Percentiles rank a stretch among this genome's conserved stretches.
Evolutionary conservation across 108 stramenopile species (phyloP).

Genomic region (Aurantiochytrium sp.): DNA sequence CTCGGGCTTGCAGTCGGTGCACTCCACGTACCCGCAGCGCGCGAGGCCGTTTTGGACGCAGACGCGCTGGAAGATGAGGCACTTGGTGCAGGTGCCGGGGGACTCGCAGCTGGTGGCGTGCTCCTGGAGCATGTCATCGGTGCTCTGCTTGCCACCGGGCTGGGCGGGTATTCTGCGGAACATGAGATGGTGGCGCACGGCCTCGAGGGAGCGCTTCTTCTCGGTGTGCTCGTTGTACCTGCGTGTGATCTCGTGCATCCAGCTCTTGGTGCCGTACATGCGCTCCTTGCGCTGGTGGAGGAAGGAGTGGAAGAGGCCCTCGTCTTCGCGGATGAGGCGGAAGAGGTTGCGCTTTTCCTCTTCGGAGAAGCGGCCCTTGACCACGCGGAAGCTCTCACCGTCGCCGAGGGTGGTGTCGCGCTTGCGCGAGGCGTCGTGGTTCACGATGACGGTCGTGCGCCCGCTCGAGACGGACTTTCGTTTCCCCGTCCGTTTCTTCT

Average conservation of each 20-base stretch:
- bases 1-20: not conserved
- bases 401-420: not conserved
- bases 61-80: conserved; percentile 23
- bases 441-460: not conserved
- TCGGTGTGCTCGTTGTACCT: not conserved
- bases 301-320: conserved; percentile 21
- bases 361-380: conserved; percentile 25
- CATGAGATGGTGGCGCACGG: conserved; percentile 21
- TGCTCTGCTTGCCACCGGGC: not conserved
- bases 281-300: conserved; percentile 25
- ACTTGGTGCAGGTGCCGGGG: conserved; percentile 20
- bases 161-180: not conserved
- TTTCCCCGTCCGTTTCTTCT: not conserved
- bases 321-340: conserved; percentile 13
- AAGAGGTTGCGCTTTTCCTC: not conserved
- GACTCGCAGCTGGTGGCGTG: not conserved
- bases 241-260: conserved; percentile 26
- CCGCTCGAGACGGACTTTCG: not conserved
- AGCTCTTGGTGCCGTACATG: conserved; percentile 22
- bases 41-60: not conserved
- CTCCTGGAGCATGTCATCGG: not conserved
- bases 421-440: not conserved
- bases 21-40: not conserved
- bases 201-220: conserved; percentile 17
- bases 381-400: not conserved